phyloP scores from a whole-genome alignment of 2,329 filamentous ascomycete species.

The Aspergillus uvarum region DNA sequence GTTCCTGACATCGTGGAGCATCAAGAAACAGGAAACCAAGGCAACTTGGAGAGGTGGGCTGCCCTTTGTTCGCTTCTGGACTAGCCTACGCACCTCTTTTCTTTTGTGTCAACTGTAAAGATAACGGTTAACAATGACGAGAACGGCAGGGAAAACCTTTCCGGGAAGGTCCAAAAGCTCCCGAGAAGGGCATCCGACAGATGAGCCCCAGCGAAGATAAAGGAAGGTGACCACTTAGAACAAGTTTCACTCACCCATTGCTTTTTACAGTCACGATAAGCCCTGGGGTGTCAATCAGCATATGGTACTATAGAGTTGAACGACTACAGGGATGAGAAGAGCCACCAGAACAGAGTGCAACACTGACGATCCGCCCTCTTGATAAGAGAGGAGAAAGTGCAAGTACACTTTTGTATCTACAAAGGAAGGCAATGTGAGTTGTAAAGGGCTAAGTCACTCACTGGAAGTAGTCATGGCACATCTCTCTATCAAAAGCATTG shows the following conservation, averaged over 20 bases:
- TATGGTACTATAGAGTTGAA: background rate
- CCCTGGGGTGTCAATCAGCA: slow-evolving; percentile 52
- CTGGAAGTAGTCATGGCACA: slow-evolving; percentile 97
- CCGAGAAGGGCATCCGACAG: background rate
- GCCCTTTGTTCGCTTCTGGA: slow-evolving; percentile 6
- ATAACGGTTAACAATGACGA: slow-evolving; percentile 8
- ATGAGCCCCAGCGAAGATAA: background rate
- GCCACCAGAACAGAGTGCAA: background rate
- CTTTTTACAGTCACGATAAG: slow-evolving; percentile 93
- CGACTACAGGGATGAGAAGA: background rate
- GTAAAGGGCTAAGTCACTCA: slow-evolving; percentile 49
- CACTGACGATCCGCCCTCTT: background rate
- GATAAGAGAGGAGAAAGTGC: background rate
- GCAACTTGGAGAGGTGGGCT: background rate
- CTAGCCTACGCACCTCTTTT: slow-evolving; percentile 20
- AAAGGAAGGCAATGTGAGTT: background rate
- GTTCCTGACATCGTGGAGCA: background rate
- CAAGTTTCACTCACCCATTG: slow-evolving; percentile 69
- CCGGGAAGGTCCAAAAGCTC: background rate
- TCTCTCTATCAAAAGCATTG: slow-evolving; percentile 80
- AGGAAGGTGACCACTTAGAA: background rate
- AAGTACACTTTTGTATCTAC: background rate
- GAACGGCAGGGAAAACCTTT: background rate
- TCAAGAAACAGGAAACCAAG: background rate
- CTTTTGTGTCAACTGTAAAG: slow-evolving; percentile 31